These are phyloP conservation scores for Calocera cornea DNA, from an alignment of 768 basidiomycete genomes.

Conservation along the genomic window DNA sequence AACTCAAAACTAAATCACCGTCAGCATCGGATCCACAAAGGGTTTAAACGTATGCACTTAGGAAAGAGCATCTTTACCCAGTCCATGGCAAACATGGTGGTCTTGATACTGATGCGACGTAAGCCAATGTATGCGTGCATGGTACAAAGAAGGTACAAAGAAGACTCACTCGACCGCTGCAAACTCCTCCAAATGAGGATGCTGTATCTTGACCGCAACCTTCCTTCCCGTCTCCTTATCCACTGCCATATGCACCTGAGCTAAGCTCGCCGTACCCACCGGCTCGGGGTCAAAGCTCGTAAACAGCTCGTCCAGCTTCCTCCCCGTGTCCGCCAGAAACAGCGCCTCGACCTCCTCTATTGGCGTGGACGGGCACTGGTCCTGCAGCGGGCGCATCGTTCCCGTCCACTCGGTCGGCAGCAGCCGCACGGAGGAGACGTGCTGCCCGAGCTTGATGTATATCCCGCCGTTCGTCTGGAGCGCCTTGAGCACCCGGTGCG, in stretches of 20 bases:
- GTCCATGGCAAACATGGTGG: constrained; percentile 38
- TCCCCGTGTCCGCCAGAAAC: constrained; percentile 67
- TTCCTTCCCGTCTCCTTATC: constrained; percentile 54
- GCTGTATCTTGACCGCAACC: constrained; percentile 83
- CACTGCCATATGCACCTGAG: constrained; percentile 82
- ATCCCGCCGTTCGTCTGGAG: constrained; percentile 81
- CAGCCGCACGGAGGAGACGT: constrained; percentile 50
- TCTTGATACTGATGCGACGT: constrained; percentile 21
- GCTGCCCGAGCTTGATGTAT: constrained; percentile 84
- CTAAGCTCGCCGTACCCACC: constrained; percentile 89
- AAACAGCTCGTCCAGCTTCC: constrained; percentile 59
- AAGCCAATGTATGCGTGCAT: constrained; percentile 21
- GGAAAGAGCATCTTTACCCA: constrained; percentile 92
- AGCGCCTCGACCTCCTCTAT: constrained; percentile 63
- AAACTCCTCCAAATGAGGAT: constrained; percentile 87
- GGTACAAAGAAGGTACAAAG: too few relatives aligned
- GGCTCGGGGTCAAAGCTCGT: constrained; percentile 74
- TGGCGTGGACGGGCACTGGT: constrained; percentile 83
- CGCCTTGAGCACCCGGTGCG: constrained; percentile 62
- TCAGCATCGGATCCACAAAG: neutral
- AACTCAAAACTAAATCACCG: constrained; percentile 51
- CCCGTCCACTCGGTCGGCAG: constrained; percentile 52
- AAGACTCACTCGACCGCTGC: constrained; percentile 79
- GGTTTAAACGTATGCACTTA: constrained; percentile 24
- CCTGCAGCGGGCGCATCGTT: constrained; percentile 57